Evolutionary conservation across 805 yeast species (phyloP).

Genomic region (Candida insectorum): DNA sequence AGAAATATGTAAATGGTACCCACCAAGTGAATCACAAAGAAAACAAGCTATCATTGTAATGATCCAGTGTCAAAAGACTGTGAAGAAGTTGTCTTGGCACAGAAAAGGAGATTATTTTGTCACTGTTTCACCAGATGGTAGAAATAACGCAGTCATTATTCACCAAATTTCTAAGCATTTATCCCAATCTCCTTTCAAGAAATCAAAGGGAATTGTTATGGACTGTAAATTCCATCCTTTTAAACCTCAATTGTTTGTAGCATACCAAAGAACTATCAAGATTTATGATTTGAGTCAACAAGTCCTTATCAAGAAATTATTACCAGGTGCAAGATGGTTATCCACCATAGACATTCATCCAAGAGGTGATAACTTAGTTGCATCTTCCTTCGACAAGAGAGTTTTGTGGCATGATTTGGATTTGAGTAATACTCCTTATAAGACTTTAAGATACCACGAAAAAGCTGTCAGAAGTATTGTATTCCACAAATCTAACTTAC

Average conservation of each 20-base stretch:
- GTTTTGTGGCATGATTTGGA: slow-evolving; percentile 98
- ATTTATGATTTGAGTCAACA: slow-evolving; percentile 89
- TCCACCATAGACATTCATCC: slow-evolving; percentile 92
- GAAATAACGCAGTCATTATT: slow-evolving; percentile 82
- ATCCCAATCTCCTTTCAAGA: slow-evolving; percentile 93
- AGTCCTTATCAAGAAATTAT: slow-evolving; percentile 72
- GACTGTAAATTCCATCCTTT: slow-evolving; percentile 97
- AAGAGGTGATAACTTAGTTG: slow-evolving; percentile 89
- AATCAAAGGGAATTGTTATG: slow-evolving; percentile 90
- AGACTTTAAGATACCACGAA: slow-evolving; percentile 91
- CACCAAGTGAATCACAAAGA: slow-evolving; percentile 63
- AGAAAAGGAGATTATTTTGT: slow-evolving; percentile 96
- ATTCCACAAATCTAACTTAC: slow-evolving; percentile 82
- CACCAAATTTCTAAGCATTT: slow-evolving; percentile 93
- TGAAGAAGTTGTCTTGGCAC: slow-evolving; percentile 91
- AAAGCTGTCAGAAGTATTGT: slow-evolving; percentile 87
- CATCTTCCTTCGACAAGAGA: slow-evolving; percentile 90
- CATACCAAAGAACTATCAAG: slow-evolving; percentile 88
- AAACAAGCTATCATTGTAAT: slow-evolving; percentile 68
- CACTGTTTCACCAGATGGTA: slow-evolving; percentile 92
- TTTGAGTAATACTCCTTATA: slow-evolving; percentile 83
- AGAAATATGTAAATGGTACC: slow-evolving; percentile 76
- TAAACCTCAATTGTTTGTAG: slow-evolving; percentile 89
- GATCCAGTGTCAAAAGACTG: slow-evolving; percentile 60
- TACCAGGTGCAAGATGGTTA: slow-evolving; percentile 96